phyloP scores from a whole-genome alignment of 306 rosid genomes.

The Luffa aegyptiaca region DNA sequence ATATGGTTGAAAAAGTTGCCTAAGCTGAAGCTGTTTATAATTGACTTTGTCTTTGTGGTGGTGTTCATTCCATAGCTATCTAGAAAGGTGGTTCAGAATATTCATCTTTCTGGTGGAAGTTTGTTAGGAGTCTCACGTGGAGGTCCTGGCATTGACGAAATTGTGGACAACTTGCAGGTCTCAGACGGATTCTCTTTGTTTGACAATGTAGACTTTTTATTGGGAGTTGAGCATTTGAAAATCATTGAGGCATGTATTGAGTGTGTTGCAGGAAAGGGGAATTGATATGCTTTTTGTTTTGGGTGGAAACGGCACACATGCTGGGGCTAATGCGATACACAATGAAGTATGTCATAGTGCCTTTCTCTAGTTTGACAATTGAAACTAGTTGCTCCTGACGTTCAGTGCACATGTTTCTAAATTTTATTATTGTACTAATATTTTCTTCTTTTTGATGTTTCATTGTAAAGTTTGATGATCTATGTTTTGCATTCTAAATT shows the following conservation, averaged over 20 bases:
- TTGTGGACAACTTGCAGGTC: slow-evolving; percentile 84
- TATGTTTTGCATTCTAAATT: neutral
- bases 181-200: slow-evolving; percentile 11
- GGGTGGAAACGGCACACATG: slow-evolving; percentile 99
- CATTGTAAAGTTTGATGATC: neutral
- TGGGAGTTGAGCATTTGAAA: neutral
- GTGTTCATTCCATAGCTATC: slow-evolving; percentile 51
- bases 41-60: neutral
- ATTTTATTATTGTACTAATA: neutral
- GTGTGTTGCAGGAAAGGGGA: slow-evolving; percentile 66
- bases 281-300: slow-evolving; percentile 93
- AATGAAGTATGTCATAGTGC: slow-evolving; percentile 42
- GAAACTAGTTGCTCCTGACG: neutral
- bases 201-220: slow-evolving; percentile 1
- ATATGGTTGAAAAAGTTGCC: slow-evolving; percentile 5
- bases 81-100: slow-evolving; percentile 85
- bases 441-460: neutral
- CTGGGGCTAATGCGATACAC: slow-evolving; percentile 95
- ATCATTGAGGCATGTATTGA: neutral
- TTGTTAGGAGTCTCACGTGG: slow-evolving; percentile 97
- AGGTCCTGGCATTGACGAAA: slow-evolving; percentile 59
- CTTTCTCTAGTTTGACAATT: neutral
- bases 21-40: slow-evolving; percentile 4
- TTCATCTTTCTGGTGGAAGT: slow-evolving; percentile 99
- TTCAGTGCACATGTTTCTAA: neutral